Evolutionary conservation across 148 eudicot species (phyloP).

Genomic region (Silene latifolia): DNA sequence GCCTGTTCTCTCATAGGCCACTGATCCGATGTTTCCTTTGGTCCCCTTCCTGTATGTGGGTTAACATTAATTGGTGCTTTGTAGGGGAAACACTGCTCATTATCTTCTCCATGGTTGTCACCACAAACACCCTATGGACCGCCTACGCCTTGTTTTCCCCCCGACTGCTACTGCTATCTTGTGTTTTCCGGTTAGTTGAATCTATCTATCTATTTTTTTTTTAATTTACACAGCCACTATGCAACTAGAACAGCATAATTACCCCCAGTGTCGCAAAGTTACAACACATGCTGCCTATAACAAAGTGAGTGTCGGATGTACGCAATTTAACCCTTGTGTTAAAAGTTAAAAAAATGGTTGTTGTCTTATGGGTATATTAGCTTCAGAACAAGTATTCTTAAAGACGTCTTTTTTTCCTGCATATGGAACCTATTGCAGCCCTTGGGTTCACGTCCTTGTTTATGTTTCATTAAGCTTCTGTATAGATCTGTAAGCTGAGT

Average conservation of each 20-base stretch:
- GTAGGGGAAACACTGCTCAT: conserved; percentile 56
- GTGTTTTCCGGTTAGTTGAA: conserved; percentile 45
- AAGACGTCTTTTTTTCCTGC: not conserved
- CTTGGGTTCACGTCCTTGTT: not conserved
- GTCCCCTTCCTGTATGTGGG: conserved; percentile 19
- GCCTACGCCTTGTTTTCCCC: conserved; percentile 80
- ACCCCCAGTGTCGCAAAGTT: no score
- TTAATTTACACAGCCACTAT: no score
- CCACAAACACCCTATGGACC: conserved; percentile 93
- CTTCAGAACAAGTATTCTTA: not conserved
- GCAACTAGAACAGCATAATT: no score
- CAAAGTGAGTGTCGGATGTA: not conserved
- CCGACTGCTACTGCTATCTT: conserved; percentile 74
- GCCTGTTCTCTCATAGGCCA: conserved; percentile 20
- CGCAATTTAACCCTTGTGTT: not conserved
- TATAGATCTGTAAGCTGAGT: not conserved
- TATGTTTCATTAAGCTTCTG: not conserved
- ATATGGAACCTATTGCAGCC: not conserved
- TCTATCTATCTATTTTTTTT: not conserved
- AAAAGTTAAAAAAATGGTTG: not conserved
- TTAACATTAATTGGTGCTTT: conserved; percentile 1
- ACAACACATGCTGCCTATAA: no score
- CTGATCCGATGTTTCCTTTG: conserved; percentile 48
- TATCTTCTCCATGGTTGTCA: conserved; percentile 86
- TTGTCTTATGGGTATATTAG: not conserved